Base-by-base conservation (phyloP, 1,284 basidiomycete genomes). In the Cutaneotrichosporon cyanovorans region DNA sequence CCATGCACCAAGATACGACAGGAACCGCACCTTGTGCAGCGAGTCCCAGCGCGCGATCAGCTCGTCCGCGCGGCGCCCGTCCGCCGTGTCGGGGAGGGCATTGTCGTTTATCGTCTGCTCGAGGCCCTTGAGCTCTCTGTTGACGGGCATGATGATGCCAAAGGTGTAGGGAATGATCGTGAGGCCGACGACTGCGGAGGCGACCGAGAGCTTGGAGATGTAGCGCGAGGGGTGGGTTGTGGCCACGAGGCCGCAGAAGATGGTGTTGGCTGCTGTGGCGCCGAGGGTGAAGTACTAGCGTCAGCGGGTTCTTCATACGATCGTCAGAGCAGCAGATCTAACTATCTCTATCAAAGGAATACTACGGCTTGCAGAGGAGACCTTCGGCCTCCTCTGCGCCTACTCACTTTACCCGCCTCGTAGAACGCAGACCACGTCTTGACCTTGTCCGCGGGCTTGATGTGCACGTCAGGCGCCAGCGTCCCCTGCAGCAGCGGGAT, bases 81-180 rank as follows among this genome's bases (percentile, higher is more conserved):
- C 23, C 14, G 23, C 45, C 11, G 18, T 40, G n/a, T 19, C 41
- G n/a, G 14, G 22, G 37, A 37, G 39, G 37, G 14, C n/a, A 25
- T 48, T 47, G 32, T 49, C 31, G 20, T 40, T 39, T 8, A 42
- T 16, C 2, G 2, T 18, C 6, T n/a, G 15, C 12, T 25, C 19
- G 10, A 59, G 38, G 10, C 22, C 47, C 21, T 44, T 7, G 5
- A 64, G 40, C 45, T 57, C 20, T 10, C 32, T 30, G 51, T 64
- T 62, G 36, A 51, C 54, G 1, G 46, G 35, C 20, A 37, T n/a
- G 25, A 64, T 40, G 25, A 45, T 21, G 12, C 30, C 16, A 15
- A 50, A 18, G 2, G 62, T 64, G 50, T 47, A 53, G 8, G 62
- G 62, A 4, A 59, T 5, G 34, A 62, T 54, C 14, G 45, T 18